Evolutionary conservation across 768 basidiomycete species (phyloP).

Genomic region (Leccinum obscurum): DNA sequence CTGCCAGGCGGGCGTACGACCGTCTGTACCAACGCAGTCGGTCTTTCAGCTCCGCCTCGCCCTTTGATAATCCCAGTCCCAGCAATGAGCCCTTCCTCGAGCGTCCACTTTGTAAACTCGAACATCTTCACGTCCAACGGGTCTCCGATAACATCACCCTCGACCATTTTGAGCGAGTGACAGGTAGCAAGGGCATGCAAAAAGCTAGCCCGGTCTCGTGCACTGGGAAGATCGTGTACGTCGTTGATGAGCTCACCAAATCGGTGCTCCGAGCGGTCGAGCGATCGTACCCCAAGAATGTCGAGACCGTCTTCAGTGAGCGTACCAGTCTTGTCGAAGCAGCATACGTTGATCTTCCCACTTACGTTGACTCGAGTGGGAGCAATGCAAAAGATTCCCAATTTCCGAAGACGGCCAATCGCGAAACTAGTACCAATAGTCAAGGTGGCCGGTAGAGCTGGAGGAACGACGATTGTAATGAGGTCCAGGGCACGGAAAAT

Average conservation of each 20-base stretch:
- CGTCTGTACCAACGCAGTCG: slow-evolving; percentile 90
- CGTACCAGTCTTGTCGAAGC: slow-evolving; percentile 99
- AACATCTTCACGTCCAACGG: slow-evolving; percentile 99
- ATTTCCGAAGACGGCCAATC: slow-evolving; percentile 80
- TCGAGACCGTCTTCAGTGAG: slow-evolving; percentile 98
- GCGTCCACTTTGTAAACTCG: slow-evolving; percentile 91
- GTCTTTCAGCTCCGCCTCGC: slow-evolving; percentile 60
- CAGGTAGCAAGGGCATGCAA: slow-evolving; percentile 94
- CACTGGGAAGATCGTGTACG: slow-evolving; percentile 77
- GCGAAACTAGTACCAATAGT: slow-evolving; percentile 98
- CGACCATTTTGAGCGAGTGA: slow-evolving; percentile 90
- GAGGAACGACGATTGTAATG: slow-evolving; percentile 96
- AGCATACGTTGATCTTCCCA: slow-evolving; percentile 95
- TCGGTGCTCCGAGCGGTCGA: slow-evolving; percentile 70
- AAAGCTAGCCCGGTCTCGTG: slow-evolving; percentile 76
- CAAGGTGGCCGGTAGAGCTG: slow-evolving; percentile 93
- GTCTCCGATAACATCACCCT: slow-evolving; percentile 88
- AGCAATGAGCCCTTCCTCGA: slow-evolving; percentile 85
- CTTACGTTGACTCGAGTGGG: slow-evolving; percentile 94
- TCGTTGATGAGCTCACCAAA: slow-evolving; percentile 92
- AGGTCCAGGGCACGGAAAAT: slow-evolving; percentile 89
- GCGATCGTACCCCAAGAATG: slow-evolving; percentile 88
- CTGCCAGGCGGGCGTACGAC: slow-evolving; percentile 97
- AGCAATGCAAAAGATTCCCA: slow-evolving; percentile 93
- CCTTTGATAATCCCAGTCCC: slow-evolving; percentile 72